Conservation (phyloP, 106 monocot species). For the Platanthera guangdongensis region DNA sequence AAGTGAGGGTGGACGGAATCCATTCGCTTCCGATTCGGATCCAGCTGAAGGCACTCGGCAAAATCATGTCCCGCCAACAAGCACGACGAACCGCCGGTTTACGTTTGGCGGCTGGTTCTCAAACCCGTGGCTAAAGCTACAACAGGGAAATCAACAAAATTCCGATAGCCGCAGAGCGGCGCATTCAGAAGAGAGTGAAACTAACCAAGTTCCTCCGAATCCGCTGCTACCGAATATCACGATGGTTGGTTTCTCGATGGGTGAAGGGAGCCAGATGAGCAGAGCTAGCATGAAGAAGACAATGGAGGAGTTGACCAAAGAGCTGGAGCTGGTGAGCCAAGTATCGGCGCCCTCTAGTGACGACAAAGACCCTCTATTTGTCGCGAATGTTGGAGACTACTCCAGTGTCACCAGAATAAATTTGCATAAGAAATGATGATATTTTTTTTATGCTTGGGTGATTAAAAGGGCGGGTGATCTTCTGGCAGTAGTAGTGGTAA, state of each 20-base stretch:
- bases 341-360: conserved; percentile 16
- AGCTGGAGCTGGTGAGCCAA: conserved; percentile 51
- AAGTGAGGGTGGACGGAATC: conserved; percentile 4
- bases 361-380: conserved; percentile 77
- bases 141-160: conserved; percentile 14
- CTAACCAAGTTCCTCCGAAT: conserved; percentile 22
- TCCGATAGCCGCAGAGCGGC: conserved; percentile 11
- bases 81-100: conserved; percentile 25
- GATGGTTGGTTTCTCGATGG: conserved; percentile 81
- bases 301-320: conserved; percentile 74
- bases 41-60: conserved; percentile 13
- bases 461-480: too few species aligned
- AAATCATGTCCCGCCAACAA: conserved; percentile 11
- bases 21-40: conserved; percentile 8
- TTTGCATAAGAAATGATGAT: conserved; percentile 11
- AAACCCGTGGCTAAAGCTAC: conserved; percentile 45
- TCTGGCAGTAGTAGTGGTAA: too few species aligned
- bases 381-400: conserved; percentile 91
- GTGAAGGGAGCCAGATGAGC: conserved; percentile 55
- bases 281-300: conserved; percentile 77
- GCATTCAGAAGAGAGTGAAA: conserved; percentile 2
- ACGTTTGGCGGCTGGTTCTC: conserved; percentile 56
- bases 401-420: conserved; percentile 60
- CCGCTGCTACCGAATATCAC: conserved; percentile 91
- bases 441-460: too few species aligned